These are phyloP conservation scores for Letharia columbiana DNA, from an alignment of 495 filamentous ascomycete species.

Conservation along the genomic window DNA sequence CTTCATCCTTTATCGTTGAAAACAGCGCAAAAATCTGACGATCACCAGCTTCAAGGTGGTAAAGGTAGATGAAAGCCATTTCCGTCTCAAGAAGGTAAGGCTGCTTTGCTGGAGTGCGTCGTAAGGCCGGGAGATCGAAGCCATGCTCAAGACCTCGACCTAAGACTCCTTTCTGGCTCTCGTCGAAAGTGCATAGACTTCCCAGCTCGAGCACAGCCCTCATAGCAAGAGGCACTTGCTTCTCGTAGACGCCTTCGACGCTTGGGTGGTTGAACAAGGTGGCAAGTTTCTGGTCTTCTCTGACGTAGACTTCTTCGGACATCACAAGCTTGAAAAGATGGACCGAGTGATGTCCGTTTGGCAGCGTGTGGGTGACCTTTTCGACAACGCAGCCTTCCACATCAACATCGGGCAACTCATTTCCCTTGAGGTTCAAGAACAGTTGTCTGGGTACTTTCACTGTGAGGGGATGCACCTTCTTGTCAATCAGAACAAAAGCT, in stretches of 20 bases:
- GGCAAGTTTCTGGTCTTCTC: constrained; percentile 71
- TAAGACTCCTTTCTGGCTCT: constrained; percentile 79
- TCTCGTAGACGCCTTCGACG: constrained; percentile 95
- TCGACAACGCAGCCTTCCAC: constrained; percentile 79
- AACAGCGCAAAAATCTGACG: constrained; percentile 90
- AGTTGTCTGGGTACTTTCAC: constrained; percentile 83
- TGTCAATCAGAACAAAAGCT: constrained; percentile 88
- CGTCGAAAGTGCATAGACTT: constrained; percentile 90
- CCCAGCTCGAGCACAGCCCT: constrained; percentile 83
- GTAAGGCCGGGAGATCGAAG: constrained; percentile 76
- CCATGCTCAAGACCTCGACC: constrained; percentile 88
- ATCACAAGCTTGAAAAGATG: constrained; percentile 91
- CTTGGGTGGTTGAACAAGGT: constrained; percentile 82
- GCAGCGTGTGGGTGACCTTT: constrained; percentile 83
- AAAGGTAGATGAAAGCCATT: constrained; percentile 79
- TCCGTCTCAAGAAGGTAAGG: constrained; percentile 61
- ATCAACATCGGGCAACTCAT: constrained; percentile 82
- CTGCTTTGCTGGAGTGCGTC: constrained; percentile 52
- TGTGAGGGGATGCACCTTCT: constrained; percentile 78
- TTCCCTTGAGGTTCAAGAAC: constrained; percentile 82
- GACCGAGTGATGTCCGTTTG: constrained; percentile 89
- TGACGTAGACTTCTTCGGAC: constrained; percentile 77
- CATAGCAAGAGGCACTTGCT: constrained; percentile 73
- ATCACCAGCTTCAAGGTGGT: constrained; percentile 83
- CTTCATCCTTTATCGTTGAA: constrained; percentile 70